Evolutionary conservation across 495 filamentous ascomycete genomes (phyloP), one percentile per base, ranked within the genome.

Genomic region (Aspergillus asperescens): DNA sequence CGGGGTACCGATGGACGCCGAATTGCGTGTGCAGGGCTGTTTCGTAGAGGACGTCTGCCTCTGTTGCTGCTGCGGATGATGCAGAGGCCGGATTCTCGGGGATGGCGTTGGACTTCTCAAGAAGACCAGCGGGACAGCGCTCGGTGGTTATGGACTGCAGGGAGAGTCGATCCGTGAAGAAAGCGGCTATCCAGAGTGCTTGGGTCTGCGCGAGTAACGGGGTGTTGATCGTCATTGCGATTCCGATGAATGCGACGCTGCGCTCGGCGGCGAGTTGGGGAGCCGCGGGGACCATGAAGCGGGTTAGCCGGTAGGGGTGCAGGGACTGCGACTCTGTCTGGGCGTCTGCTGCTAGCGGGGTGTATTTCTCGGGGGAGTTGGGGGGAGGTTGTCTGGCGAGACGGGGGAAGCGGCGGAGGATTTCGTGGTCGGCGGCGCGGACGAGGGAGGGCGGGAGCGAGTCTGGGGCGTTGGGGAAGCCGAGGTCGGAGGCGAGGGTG

Each of bases 121-220:
- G 15, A 12, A 32, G 25, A 32, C n/a, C 16, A 7, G 4, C 7
- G 7, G 43, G 43, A 10, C 43, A 46, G 6, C 15, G 19, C 20
- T 47, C 44, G 5, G 16, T 47, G 1, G 28, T 16, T 0, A 20
- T 46, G 1, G 3, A 10, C 7, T 7, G 15, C 0, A 46, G 28
- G 1, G 15, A 2, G 1, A 79, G 55, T 40, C 76, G 58, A 24
- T 74, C 72, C 37, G 67, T 57, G n/a, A 87, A 66, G 55, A 80
- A 90, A 0, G 86, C 86, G 15, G 76, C 68, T 27, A 87, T 78
- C 88, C 87, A 93, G 8, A 91, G 68, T 1, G 81, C 83, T 54
- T 90, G 86, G 3, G 78, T 64, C 46, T 90, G 84, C 1, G 86
- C 81, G 4, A 82, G 67, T 12, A 83, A 60, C 10, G 77, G 63